Conservation (phyloP, 495 filamentous ascomycete species). For the Diplogelasinospora grovesii region DNA sequence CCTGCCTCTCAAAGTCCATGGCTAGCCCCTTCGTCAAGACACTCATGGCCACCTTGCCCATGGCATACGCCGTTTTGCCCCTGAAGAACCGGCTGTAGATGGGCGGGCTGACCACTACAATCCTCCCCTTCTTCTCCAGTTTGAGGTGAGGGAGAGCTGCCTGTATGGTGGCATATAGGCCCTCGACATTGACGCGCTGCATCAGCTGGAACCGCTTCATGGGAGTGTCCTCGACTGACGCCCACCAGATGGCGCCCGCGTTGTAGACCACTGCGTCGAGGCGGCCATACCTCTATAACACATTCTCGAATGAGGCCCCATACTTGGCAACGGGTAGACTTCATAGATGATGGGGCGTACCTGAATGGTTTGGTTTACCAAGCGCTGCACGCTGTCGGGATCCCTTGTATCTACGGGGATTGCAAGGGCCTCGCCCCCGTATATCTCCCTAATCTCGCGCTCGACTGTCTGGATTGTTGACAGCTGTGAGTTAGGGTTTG, state of each 20-base stretch:
- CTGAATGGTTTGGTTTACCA: slow-evolving; percentile 56
- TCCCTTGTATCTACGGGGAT: slow-evolving; percentile 66
- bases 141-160: slow-evolving; percentile 53
- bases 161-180: slow-evolving; percentile 63
- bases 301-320: too few relatives aligned
- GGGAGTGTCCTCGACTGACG: slow-evolving; percentile 64
- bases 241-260: slow-evolving; percentile 84
- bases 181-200: slow-evolving; percentile 75
- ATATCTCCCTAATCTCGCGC: slow-evolving; percentile 66
- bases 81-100: slow-evolving; percentile 81
- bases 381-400: slow-evolving; percentile 51
- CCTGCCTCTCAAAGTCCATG: slow-evolving; percentile 73
- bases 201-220: slow-evolving; percentile 74
- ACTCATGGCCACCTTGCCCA: slow-evolving; percentile 82
- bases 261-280: slow-evolving; percentile 78
- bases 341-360: slow-evolving; percentile 19
- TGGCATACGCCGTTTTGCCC: slow-evolving; percentile 82
- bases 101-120: slow-evolving; percentile 77
- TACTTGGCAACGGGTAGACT: too few relatives aligned
- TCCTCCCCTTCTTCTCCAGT: slow-evolving; percentile 45
- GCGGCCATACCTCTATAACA: slow-evolving; percentile 45
- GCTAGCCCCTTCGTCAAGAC: slow-evolving; percentile 74
- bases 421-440: slow-evolving; percentile 57
- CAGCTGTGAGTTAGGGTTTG: slow-evolving; percentile 68
- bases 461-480: slow-evolving; percentile 83